Percentiles rank a stretch among this genome's conserved stretches.
Evolutionary conservation across 129 eudicot species (phyloP).

Genomic region (Chrysanthemum lavandulifolium): DNA sequence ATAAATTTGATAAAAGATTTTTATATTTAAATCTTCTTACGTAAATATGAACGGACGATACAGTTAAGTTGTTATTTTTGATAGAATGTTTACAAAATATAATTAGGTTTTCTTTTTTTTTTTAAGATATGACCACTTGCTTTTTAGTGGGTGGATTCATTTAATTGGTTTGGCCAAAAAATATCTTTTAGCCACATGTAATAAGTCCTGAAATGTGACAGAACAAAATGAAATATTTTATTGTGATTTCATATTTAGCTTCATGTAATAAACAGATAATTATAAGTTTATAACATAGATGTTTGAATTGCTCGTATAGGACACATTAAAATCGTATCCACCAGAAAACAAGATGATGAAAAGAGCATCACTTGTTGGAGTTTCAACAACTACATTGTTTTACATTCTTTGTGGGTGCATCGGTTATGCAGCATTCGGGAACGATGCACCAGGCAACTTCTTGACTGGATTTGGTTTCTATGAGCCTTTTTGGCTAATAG

Average conservation of each 20-base stretch:
- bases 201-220: neutral
- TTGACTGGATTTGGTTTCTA: conserved; percentile 89
- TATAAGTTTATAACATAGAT: neutral
- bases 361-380: conserved; percentile 70
- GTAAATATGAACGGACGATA: no score
- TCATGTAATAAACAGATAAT: neutral
- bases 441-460: conserved; percentile 83
- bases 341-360: conserved; percentile 87
- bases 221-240: neutral
- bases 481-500: conserved; percentile 88
- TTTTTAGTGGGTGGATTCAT: neutral
- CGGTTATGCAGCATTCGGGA: conserved; percentile 88
- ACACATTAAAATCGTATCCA: conserved; percentile 74
- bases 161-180: neutral
- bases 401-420: conserved; percentile 69
- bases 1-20: no score
- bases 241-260: neutral
- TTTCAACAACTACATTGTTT: conserved; percentile 62
- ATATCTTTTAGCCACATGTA: neutral
- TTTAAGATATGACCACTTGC: neutral
- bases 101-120: neutral
- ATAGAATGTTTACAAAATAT: no score
- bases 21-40: no score
- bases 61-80: no score
- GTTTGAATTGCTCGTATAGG: conserved; percentile 32